Evolutionary conservation across 2,329 filamentous ascomycete species (phyloP), one percentile per base, ranked within the genome.

Genomic region (Diplodia intermedia): DNA sequence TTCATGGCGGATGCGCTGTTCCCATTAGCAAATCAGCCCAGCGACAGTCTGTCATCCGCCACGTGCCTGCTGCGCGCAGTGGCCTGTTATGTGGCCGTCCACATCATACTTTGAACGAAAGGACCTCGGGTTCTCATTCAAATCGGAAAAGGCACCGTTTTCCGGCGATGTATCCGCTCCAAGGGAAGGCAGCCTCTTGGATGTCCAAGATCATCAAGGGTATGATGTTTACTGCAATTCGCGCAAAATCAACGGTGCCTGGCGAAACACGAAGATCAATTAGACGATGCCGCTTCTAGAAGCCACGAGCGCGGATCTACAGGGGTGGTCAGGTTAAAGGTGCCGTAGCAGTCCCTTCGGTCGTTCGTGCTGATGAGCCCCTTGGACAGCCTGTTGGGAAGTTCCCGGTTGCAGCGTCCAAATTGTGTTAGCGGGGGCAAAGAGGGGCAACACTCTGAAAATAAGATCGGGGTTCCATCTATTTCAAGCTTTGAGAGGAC

Each of bases 311-410:
- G 18, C 43, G 49, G 43, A 33, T 49, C 11, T 38, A 43, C 50
- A 63, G 60, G 56, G 60, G 50, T 63, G 29, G 60, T 38, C 60
- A 63, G 20, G 60, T 38, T 52, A 53, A 14, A 63, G 56, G 40
- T 49, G 15, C 8, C 31, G 40, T 18, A 29, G 47, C 60, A 52
- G 47, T 52, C 43, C 60, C 60, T 63, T 63, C 47, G 47, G 14
- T 31, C 26, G 47, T 63, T 63, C 47, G 43, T 26, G 43, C 47
- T 26, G 47, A 33, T 52, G 60, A 38, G 50, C 38, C 60, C 43
- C 29, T 38, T 49, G 60, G 20, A 6, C 6, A 36, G 47, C 12
- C n/a, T 49, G 60, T 47, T 38, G 31, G 47, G 31, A 47, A 33
- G 29, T 52, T 52, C 60, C 60, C 50, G 60, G 60, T n/a, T 15